phyloP scores from a whole-genome alignment of 768 basidiomycete species.

The Naganishia randhawae region DNA sequence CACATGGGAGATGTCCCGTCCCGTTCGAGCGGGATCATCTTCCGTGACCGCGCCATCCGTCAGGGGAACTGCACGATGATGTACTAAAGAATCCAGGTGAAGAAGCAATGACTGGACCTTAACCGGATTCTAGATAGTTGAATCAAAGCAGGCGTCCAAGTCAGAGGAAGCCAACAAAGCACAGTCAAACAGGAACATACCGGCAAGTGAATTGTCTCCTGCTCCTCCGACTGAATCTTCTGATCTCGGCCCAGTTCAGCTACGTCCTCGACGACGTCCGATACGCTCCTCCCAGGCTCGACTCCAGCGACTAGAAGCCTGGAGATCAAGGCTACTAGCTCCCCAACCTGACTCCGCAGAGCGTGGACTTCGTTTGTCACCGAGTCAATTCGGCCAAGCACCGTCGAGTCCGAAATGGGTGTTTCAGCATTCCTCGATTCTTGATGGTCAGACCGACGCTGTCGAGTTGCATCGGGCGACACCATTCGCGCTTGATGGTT shows the following conservation, averaged over 20 bases:
- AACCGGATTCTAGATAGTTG: background rate
- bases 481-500: background rate
- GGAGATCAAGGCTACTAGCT: background rate
- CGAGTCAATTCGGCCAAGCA: background rate
- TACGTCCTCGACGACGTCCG: background rate
- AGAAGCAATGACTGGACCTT: background rate
- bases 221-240: background rate
- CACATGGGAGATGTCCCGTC: background rate
- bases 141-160: background rate
- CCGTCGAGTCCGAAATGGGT: background rate
- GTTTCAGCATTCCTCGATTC: background rate
- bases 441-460: background rate
- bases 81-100: conserved; percentile 1
- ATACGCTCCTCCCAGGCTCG: background rate
- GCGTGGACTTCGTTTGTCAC: conserved; percentile 5
- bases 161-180: background rate
- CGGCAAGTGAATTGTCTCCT: background rate
- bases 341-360: background rate
- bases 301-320: background rate
- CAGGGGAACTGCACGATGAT: background rate
- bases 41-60: background rate
- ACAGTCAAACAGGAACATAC: background rate
- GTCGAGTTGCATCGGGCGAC: background rate
- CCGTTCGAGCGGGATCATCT: background rate
- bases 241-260: background rate